Conservation (phyloP, 352 stramenopile genomes). For the Phytophthora vignae region DNA sequence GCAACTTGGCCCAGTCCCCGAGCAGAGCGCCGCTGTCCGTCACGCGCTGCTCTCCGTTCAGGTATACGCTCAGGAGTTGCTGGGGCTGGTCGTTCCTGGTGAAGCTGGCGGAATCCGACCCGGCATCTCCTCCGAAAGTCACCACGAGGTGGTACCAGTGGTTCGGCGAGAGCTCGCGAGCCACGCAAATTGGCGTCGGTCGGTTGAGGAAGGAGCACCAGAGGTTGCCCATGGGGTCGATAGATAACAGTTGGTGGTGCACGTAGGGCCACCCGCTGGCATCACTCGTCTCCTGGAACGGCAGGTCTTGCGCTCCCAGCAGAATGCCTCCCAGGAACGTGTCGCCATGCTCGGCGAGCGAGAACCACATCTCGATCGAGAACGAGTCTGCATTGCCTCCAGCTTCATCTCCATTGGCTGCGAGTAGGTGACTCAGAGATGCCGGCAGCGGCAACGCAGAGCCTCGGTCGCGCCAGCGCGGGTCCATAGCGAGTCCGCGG, state of each 20-base stretch:
- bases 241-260: slow-evolving; percentile 66
- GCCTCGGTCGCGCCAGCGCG: slow-evolving; percentile 66
- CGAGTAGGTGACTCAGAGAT: slow-evolving; percentile 51
- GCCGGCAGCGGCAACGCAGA: slow-evolving; percentile 56
- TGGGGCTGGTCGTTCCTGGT: slow-evolving; percentile 36
- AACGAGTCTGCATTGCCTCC: slow-evolving; percentile 43
- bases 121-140: slow-evolving; percentile 49
- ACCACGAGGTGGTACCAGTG: slow-evolving; percentile 81
- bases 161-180: slow-evolving; percentile 51
- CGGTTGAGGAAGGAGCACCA: slow-evolving; percentile 64
- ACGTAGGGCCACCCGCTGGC: slow-evolving; percentile 59
- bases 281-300: slow-evolving; percentile 50
- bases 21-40: slow-evolving; percentile 48
- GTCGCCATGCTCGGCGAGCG: slow-evolving; percentile 58
- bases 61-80: slow-evolving; percentile 52
- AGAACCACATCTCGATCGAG: slow-evolving; percentile 77
- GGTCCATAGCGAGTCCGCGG: slow-evolving; percentile 56
- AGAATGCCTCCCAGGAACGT: slow-evolving; percentile 66
- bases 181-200: slow-evolving; percentile 56
- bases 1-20: slow-evolving; percentile 56
- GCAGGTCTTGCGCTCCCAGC: slow-evolving; percentile 65
- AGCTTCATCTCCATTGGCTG: slow-evolving; percentile 24
- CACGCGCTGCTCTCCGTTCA: slow-evolving; percentile 68
- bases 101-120: slow-evolving; percentile 27
- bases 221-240: slow-evolving; percentile 68